Evolutionary conservation across 108 stramenopile genomes (phyloP).

Genomic region (Bacterosira constricta): DNA sequence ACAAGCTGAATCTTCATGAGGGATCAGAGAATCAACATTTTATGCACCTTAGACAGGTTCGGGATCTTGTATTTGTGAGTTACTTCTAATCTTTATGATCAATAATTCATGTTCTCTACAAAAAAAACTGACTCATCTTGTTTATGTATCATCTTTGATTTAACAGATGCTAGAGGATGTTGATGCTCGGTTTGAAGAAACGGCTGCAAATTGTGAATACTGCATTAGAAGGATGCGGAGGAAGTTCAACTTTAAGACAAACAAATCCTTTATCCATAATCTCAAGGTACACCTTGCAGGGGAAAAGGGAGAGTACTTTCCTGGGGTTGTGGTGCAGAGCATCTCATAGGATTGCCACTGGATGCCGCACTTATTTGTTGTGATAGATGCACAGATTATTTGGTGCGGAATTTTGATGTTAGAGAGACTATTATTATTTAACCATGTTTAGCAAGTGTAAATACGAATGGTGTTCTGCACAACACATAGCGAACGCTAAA

Average conservation of each 20-base stretch:
- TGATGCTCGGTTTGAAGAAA: constrained; percentile 8
- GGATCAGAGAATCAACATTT: constrained; percentile 31
- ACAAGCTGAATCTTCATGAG: constrained; percentile 30
- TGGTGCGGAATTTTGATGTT: no score
- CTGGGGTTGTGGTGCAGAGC: constrained; percentile 3
- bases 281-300: constrained; percentile 28
- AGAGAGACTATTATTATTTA: no score
- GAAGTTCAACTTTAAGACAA: constrained; percentile 23
- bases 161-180: constrained; percentile 14
- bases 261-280: constrained; percentile 8
- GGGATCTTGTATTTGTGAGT: constrained; percentile 6
- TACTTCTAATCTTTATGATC: background rate
- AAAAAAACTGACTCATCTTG: no score
- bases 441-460: no score
- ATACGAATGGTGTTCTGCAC: no score
- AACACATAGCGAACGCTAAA: no score
- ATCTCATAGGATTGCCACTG: no score
- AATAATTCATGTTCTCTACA: no score
- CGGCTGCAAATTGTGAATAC: constrained; percentile 18
- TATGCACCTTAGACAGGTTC: constrained; percentile 25
- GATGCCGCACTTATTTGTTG: no score
- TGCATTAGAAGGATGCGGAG: constrained; percentile 27
- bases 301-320: constrained; percentile 40
- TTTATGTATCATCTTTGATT: background rate
- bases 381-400: no score